phyloP scores from a whole-genome alignment of 202 grass and related monocot species.

The Saccharum hybrid region DNA sequence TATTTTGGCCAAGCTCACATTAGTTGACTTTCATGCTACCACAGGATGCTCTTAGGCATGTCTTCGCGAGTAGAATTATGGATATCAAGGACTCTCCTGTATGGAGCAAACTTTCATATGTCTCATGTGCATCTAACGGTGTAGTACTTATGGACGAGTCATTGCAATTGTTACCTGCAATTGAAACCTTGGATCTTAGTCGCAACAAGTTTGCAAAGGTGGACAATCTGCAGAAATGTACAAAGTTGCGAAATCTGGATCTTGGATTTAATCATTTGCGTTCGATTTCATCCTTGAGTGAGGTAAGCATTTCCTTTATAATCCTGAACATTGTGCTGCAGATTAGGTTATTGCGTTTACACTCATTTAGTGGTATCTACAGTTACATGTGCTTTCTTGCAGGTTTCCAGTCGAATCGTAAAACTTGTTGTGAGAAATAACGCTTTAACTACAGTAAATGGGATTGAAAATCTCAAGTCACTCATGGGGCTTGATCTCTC shows the following conservation, averaged over 20 bases:
- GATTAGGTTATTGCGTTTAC: constrained; percentile 24
- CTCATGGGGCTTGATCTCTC: constrained; percentile 91
- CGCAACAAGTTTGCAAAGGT: constrained; percentile 89
- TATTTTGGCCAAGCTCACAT: constrained; percentile 30
- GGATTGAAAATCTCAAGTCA: constrained; percentile 87
- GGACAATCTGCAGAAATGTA: constrained; percentile 80
- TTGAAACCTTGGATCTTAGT: constrained; percentile 93
- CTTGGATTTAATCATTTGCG: constrained; percentile 92
- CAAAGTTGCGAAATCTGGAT: constrained; percentile 78
- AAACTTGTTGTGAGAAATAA: constrained; percentile 93
- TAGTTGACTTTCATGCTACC: constrained; percentile 24
- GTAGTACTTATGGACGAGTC: constrained; percentile 96
- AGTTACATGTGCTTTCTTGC: constrained; percentile 46
- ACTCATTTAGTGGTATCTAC: constrained; percentile 35
- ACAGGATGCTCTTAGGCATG: constrained; percentile 97
- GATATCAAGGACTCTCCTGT: constrained; percentile 86
- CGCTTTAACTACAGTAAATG: constrained; percentile 74
- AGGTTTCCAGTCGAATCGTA: constrained; percentile 78
- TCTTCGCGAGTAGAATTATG: constrained; percentile 90
- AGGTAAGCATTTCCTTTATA: constrained; percentile 60
- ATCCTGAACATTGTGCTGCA: constrained; percentile 5
- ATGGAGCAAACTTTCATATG: constrained; percentile 79
- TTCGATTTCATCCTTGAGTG: constrained; percentile 67
- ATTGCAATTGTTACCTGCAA: constrained; percentile 75
- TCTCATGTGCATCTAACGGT: constrained; percentile 87